Base-by-base conservation (phyloP, 129 eudicot species). In the Tagetes patula region DNA sequence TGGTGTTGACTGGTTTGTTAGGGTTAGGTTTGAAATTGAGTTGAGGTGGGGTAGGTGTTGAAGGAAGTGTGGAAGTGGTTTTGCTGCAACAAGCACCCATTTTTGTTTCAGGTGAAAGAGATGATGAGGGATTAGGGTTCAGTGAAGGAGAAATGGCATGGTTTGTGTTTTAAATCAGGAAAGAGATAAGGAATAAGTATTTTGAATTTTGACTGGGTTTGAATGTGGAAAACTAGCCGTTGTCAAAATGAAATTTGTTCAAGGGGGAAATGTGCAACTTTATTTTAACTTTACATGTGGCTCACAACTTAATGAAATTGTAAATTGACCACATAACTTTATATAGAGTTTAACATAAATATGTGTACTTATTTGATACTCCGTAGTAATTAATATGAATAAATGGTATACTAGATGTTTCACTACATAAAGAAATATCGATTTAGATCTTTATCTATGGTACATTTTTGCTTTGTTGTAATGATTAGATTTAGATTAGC, bases 51-150 rank as follows among this genome's bases (percentile, higher is more conserved):
- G 54, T 72, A 6, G 74, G 78, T 0, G 60, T 65, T 8, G 82
- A 54, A 45, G 82, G 5, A 9, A 65, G 4, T 53, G 74, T 55
- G 45, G 2, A 11, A 4, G 6, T 65, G 3, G 73, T 65, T 34
- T 72, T 79, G 53, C 69, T 79, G 14, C 82, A 79, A 59, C 82
- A 79, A 79, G 74, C 78, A 53, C 82, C 82, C 82, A 79, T 79
- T 54, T 63, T 79, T 65, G 52, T 14, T 72, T 55, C 8, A 50
- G 72, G 36, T 45, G 36, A 71, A 31, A 8, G 30, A 71, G 72
- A 61, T n/a, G 4, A 59, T 14, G 61, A 42, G 50, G 73, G 65
- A 52, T 13, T 34, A 8, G 72, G 67, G 74, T 71, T 79, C 52
- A 67, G 49, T 50, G 79, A 49, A 64, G 14, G 80, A 55, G 69